These are phyloP conservation scores for Suillus placidus DNA, from an alignment of 768 basidiomycete genomes.

Conservation along the genomic window DNA sequence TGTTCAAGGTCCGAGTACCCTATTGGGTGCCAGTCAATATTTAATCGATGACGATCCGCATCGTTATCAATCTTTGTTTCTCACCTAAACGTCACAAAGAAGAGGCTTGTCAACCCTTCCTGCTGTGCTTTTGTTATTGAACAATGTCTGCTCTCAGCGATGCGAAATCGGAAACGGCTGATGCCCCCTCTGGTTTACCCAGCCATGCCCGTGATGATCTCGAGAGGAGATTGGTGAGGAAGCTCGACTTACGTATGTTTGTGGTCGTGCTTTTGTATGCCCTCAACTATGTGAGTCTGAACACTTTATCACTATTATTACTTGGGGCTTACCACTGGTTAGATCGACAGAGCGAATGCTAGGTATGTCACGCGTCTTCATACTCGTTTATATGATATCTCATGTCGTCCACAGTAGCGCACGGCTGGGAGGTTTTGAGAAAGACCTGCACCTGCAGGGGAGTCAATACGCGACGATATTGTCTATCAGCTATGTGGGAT, in stretches of 20 bases:
- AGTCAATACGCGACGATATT: constrained; percentile 64
- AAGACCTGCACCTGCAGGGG: constrained; percentile 58
- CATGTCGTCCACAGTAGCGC: constrained; percentile 50
- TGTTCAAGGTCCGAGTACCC: too few relatives aligned
- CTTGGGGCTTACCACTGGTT: not conserved
- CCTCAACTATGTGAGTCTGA: constrained; percentile 23
- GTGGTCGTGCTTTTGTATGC: constrained; percentile 25
- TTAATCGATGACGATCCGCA: not conserved
- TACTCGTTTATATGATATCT: not conserved
- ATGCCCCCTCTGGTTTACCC: not conserved
- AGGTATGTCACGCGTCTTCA: constrained; percentile 38
- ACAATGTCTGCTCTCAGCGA: not conserved
- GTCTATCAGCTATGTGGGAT: constrained; percentile 65
- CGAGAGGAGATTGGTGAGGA: constrained; percentile 4
- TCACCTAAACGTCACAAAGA: not conserved
- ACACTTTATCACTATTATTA: not conserved
- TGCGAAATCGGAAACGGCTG: not conserved
- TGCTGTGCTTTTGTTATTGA: not conserved
- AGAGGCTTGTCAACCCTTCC: not conserved
- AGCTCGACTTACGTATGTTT: constrained; percentile 19
- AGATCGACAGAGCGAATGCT: constrained; percentile 70
- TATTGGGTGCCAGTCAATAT: not conserved
- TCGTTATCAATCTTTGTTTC: not conserved
- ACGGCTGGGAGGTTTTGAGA: constrained; percentile 64
- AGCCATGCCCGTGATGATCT: not conserved